Base-by-base conservation (phyloP, 23 red algal species). In the Gracilaria caudata region DNA sequence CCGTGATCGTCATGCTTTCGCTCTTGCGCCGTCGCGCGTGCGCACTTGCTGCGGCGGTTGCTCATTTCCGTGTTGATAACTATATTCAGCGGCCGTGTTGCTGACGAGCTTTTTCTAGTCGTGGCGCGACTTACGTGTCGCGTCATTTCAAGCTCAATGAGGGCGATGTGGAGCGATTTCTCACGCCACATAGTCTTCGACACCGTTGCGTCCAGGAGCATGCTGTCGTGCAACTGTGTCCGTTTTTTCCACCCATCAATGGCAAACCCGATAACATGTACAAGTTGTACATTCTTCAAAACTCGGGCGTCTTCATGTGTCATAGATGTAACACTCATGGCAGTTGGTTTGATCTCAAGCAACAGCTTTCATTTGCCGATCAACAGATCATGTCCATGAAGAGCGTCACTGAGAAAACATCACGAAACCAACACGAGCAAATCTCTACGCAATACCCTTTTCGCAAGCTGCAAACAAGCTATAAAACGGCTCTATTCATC, bases 271-370 rank as follows among this genome's bases (percentile, higher is more conserved):
- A 94, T 40, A 98, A 98, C 64, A 71, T 86, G 90, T 91, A 88
- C 87, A 98, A 98, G 80, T 70, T 98, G 73, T 73, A 94, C 59
- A 72, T 98, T 12, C 43, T 79, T 14, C 55, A 44, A 5, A 29
- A 25, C 17, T 92, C 81, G 20, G 95, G 95, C 78, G 92, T 84
- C 32, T 98, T 88, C 71, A 71, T 84, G 20, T 98, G 95, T 57
- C 86, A 91, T 55, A 80, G 95, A 11, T 98, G 95, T 53, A 85
- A 85, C 0, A 88, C 61, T 16, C 80, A 78, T 10, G 95, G 95
- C 25, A 76, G 58, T 51, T 93, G 90, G 84, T 88, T 86, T 30
- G 81, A 77, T 16, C 71, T 96, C 32, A 68, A 81, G 43, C 53
- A 73, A 7, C 68, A 76, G 34, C 51, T 93, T 21, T 87, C 83